Percentiles rank a stretch among this genome's conserved stretches.
Evolutionary conservation across 2,329 filamentous ascomycete genomes (phyloP).

Genomic region (Trichoderma brevicompactum): DNA sequence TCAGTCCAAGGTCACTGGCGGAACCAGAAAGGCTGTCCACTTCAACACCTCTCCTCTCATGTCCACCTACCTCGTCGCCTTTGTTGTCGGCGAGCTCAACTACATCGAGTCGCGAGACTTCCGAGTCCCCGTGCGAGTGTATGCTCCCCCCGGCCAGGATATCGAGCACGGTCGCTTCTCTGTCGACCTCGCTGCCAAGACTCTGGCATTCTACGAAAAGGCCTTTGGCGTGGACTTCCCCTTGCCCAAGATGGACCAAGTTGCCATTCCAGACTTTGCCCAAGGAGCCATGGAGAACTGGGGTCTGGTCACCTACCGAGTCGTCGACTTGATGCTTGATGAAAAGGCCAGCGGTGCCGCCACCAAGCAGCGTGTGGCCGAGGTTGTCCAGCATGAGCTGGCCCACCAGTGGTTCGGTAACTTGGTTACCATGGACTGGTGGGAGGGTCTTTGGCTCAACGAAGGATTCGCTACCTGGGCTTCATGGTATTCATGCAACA

Average conservation of each 20-base stretch:
- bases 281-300: conserved; percentile 99
- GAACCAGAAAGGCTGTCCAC: conserved; percentile 75
- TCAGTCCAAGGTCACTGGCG: conserved; percentile 35
- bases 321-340: conserved; percentile 80
- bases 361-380: conserved; percentile 89
- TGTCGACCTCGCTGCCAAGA: conserved; percentile 84
- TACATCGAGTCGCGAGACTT: conserved; percentile 92
- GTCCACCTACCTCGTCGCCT: conserved; percentile 95
- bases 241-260: conserved; percentile 44
- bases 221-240: conserved; percentile 82
- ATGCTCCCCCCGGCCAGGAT: conserved; percentile 85
- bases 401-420: conserved; percentile 99
- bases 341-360: conserved; percentile 89
- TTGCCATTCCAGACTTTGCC: conserved; percentile 88
- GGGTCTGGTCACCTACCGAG: conserved; percentile 93
- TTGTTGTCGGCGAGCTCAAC: conserved; percentile 92
- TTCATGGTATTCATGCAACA: conserved; percentile 78
- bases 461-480: conserved; percentile 75
- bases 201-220: conserved; percentile 93
- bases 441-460: conserved; percentile 97
- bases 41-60: conserved; percentile 93
- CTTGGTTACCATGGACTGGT: conserved; percentile 97
- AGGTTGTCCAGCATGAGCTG: conserved; percentile 95
- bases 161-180: conserved; percentile 93
- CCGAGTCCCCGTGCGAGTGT: conserved; percentile 91